These are phyloP conservation scores for Coemansia sp. DNA, from an alignment of 192 early-diverging fungal species.

Conservation along the genomic window DNA sequence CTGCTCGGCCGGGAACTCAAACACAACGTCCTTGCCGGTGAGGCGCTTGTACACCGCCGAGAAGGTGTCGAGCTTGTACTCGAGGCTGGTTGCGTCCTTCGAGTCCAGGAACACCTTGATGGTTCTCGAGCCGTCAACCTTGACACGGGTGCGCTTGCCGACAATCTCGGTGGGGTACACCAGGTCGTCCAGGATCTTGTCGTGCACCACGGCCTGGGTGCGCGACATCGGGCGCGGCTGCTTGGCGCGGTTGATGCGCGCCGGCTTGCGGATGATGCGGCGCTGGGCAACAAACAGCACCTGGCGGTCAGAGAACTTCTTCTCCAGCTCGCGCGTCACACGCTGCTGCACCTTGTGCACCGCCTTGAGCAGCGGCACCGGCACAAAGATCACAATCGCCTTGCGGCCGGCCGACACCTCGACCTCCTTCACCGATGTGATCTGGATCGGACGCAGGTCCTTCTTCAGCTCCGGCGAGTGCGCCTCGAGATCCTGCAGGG, in stretches of 20 bases:
- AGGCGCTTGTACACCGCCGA: constrained; percentile 90
- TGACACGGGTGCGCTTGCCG: constrained; percentile 96
- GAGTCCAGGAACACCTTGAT: constrained; percentile 97
- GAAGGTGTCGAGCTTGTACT: constrained; percentile 99
- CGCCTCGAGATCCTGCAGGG: constrained; percentile 91
- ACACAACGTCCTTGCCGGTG: constrained; percentile 97
- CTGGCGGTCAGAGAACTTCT: constrained; percentile 99
- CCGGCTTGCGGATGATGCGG: constrained; percentile 92
- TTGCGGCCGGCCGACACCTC: constrained; percentile 93
- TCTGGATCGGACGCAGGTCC: constrained; percentile 92
- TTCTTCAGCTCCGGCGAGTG: constrained; percentile 96
- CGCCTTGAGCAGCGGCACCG: constrained; percentile 88
- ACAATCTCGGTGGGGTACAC: constrained; percentile 99
- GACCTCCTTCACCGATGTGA: constrained; percentile 94
- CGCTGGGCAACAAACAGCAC: constrained; percentile 92
- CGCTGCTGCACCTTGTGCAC: constrained; percentile 96
- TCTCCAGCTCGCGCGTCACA: constrained; percentile 98
- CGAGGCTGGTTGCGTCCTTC: constrained; percentile 95
- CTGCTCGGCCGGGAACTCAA: constrained; percentile 83
- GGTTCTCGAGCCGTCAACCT: constrained; percentile 88
- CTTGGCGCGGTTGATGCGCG: constrained; percentile 80
- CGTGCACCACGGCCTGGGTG: constrained; percentile 94
- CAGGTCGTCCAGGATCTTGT: constrained; percentile 94
- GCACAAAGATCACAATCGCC: constrained; percentile 96
- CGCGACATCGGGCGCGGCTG: constrained; percentile 94